Base-by-base conservation (phyloP, 1,284 basidiomycete genomes). In the Dichomitus squalens region DNA sequence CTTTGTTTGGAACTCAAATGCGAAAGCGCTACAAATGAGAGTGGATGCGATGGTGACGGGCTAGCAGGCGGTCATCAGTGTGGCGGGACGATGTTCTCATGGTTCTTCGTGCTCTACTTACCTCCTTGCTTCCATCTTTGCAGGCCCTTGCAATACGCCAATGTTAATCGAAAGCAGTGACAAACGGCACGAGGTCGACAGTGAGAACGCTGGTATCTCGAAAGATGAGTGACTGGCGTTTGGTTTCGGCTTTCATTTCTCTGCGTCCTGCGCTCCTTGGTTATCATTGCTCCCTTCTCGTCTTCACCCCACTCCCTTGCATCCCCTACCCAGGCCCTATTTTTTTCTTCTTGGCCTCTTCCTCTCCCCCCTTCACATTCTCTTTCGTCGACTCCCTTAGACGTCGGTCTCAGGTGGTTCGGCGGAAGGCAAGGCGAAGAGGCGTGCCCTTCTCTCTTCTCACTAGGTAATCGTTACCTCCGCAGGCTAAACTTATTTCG, bases 361-460 rank as follows among this genome's bases (percentile, higher is more conserved):
- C 49, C 41, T 18, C 48, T 33, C 39, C 49, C 49, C 48, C 48
- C 43, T 51, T 56, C 54, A 38, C 40, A 21, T 51, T 56, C 54
- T 38, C 54, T 47, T 51, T 41, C 36, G 48, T 11, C 34, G 35
- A 31, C 14, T 31, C 33, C 18, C 49, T 51, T 16, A 56, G 49
- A 43, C 49, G 40, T 9, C 41, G 2, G 39, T 35, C 49, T 50
- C 53, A 55, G 47, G 53, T 23, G 44, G 39, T 38, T 31, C 39
- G 31, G 21, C 35, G 48, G 46, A 46, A 51, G 53, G 29, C 35
- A 49, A 33, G 29, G 33, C 46, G 49, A 36, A 38, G 21, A n/a
- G 40, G 49, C 40, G 41, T 43, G 25, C 25, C n/a, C 14, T 48
- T 9, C 39, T 44, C 38, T n/a, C 49, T 50, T 20, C 12, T 21